A percentile compares a stretch with the other conserved stretches of the same genome.
Conservation (phyloP, 371 early-diverging fungal species). For the Umbelopsis sp. region DNA sequence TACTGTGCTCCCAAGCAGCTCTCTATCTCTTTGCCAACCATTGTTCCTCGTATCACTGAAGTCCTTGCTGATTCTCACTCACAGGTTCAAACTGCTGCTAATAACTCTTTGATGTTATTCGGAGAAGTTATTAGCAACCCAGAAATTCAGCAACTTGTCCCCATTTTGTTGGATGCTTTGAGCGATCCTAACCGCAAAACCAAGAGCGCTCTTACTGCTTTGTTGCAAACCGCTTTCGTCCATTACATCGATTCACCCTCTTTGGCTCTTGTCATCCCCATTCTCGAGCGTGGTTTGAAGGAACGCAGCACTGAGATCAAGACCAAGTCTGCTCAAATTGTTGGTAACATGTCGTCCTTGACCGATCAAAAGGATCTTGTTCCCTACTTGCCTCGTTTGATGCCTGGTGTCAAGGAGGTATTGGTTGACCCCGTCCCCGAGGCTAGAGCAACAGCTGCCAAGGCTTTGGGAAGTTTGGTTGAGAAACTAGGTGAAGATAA, state of each 20-base stretch:
- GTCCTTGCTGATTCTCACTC: constrained; percentile 92
- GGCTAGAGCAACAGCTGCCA: constrained; percentile 92
- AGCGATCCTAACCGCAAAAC: constrained; percentile 91
- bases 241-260: constrained; percentile 98
- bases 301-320: constrained; percentile 91
- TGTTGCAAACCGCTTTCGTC: constrained; percentile 92
- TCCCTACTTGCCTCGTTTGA: constrained; percentile 80
- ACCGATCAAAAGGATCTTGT: constrained; percentile 90
- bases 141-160: constrained; percentile 92
- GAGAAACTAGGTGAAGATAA: constrained; percentile 89
- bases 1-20: constrained; percentile 97
- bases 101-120: constrained; percentile 84
- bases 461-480: constrained; percentile 92
- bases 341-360: constrained; percentile 95
- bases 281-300: constrained; percentile 90
- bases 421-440: constrained; percentile 96
- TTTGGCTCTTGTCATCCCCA: constrained; percentile 93
- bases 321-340: constrained; percentile 94
- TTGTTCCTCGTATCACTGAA: constrained; percentile 91
- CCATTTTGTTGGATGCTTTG: constrained; percentile 84
- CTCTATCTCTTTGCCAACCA: constrained; percentile 85
- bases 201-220: constrained; percentile 75
- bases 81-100: constrained; percentile 90
- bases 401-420: constrained; percentile 89
- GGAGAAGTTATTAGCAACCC: constrained; percentile 97